These are phyloP conservation scores for Binderoboletus segoi DNA, from an alignment of 1,284 basidiomycete genomes.

Conservation along the genomic window DNA sequence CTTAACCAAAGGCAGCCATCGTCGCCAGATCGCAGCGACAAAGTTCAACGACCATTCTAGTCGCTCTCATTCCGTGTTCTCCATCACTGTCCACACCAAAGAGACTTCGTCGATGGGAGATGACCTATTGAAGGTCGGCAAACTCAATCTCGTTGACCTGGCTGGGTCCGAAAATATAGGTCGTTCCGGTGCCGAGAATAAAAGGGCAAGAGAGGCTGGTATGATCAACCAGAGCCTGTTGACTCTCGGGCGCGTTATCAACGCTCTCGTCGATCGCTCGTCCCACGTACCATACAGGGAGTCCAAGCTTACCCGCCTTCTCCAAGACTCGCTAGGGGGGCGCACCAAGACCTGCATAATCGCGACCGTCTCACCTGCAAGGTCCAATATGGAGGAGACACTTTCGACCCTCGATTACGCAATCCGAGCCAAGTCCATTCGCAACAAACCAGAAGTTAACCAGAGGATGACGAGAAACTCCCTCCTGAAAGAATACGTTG, in stretches of 20 bases:
- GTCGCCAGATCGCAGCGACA: slow-evolving; percentile 94
- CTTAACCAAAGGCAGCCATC: slow-evolving; percentile 86
- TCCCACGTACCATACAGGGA: slow-evolving; percentile 94
- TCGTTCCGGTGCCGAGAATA: slow-evolving; percentile 93
- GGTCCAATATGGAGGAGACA: slow-evolving; percentile 95
- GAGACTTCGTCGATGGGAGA: slow-evolving; percentile 81
- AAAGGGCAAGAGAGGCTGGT: slow-evolving; percentile 93
- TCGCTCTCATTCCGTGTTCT: slow-evolving; percentile 98
- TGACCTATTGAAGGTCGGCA: slow-evolving; percentile 91
- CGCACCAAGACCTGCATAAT: slow-evolving; percentile 98
- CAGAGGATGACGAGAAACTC: slow-evolving; percentile 92
- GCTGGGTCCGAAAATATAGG: slow-evolving; percentile 99
- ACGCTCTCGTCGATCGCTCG: slow-evolving; percentile 91
- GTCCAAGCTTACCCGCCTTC: slow-evolving; percentile 93
- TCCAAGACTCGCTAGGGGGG: slow-evolving; percentile 99
- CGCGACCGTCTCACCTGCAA: slow-evolving; percentile 91
- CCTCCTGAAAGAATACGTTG: slow-evolving; percentile 92
- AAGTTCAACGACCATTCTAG: slow-evolving; percentile 98
- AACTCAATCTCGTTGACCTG: slow-evolving; percentile 96
- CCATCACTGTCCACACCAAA: slow-evolving; percentile 92
- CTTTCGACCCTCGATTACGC: slow-evolving; percentile 98
- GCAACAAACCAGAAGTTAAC: slow-evolving; percentile 95
- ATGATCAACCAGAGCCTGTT: slow-evolving; percentile 99
- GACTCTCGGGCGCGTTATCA: slow-evolving; percentile 96
- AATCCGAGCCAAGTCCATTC: slow-evolving; percentile 92